Evolutionary conservation across 2,329 filamentous ascomycete species (phyloP).

Genomic region (Phialophora chinensis): DNA sequence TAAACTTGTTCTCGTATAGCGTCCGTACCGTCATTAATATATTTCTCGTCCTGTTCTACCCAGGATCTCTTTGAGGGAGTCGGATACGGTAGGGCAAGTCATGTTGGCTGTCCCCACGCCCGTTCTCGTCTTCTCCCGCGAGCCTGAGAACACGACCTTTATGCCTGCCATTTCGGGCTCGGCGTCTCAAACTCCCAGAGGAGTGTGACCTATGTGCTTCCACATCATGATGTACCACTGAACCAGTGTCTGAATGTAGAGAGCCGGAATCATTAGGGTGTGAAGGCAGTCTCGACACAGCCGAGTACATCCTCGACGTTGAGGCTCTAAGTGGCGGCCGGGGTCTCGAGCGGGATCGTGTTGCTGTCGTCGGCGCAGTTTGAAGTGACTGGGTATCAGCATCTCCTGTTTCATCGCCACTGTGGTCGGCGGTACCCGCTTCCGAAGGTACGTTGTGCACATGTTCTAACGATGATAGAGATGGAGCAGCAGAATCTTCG

Average conservation of each 20-base stretch:
- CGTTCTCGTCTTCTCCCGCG: conserved; percentile 20
- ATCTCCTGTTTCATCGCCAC: conserved; percentile 13
- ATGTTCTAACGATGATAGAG: conserved; percentile 29
- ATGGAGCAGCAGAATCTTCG: conserved; percentile 37
- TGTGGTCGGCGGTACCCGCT: conserved; percentile 9
- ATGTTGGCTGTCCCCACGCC: not conserved
- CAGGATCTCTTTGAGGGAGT: not conserved
- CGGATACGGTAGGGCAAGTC: conserved; percentile 32
- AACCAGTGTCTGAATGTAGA: conserved; percentile 11
- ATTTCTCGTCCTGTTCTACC: not conserved
- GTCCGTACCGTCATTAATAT: not conserved
- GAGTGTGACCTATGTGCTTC: not conserved
- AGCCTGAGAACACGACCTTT: conserved; percentile 23
- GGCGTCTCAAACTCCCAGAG: conserved; percentile 1
- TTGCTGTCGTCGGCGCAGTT: conserved; percentile 24
- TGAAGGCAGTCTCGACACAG: conserved; percentile 23
- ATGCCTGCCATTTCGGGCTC: not conserved
- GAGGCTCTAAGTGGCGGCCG: conserved; percentile 15
- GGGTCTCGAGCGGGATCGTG: conserved; percentile 17
- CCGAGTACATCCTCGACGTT: conserved; percentile 30
- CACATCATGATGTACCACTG: conserved; percentile 11
- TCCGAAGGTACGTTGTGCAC: conserved; percentile 12
- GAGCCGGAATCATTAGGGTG: conserved; percentile 9
- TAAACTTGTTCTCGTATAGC: not conserved
- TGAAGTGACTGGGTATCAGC: conserved; percentile 21